Base-by-base conservation (phyloP, 2,329 filamentous ascomycete genomes). In the Colletotrichum nymphaeae region DNA sequence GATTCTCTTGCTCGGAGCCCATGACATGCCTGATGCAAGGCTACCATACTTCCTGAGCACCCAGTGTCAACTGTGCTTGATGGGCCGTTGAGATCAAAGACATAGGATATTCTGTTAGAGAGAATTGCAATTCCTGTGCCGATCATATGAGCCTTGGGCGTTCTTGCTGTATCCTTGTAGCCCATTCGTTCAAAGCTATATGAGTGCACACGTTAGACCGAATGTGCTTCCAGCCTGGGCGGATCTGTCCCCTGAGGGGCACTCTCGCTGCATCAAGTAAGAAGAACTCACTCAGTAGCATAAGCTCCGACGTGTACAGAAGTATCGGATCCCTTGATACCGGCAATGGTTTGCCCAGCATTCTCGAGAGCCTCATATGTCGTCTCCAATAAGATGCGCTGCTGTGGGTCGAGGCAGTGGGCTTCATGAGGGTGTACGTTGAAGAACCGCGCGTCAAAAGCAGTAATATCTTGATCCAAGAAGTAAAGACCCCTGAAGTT, bases 51-150 rank as follows among this genome's bases (percentile, higher is more conserved):
- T 19, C 83, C 83, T 0, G 86, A 88, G 73, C 87, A 89, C 1
- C 85, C 88, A 0, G 87, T 88, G 71, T 89, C 86, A 4, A 89
- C 79, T 1, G 86, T 87, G 76, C 87, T 80, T 49, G 84, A 85
- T 0, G 86, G 84, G 0, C 87, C 86, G 4, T 77, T 76, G 63
- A 87, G 82, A 76, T 88, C 81, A 74, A 85, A 87, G 63, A 84
- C 84, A 75, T 87, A 86, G 3, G 84, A 86, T 8, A 88, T 75
- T 30, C 86, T 81, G 74, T 87, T 87, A 0, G 84, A 79, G 4
- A 85, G 60, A 32, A 86, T 84, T 6, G 81, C 81, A 7, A 81
- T 78, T 1, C 81, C 81, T 28, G 81, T 83, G 74, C 85, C 86
- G 1, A 84, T 86, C 28, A 83, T 82, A 59, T 81, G 80, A 76